phyloP scores from a whole-genome alignment of 306 rosid genomes.

The Vicia faba region DNA sequence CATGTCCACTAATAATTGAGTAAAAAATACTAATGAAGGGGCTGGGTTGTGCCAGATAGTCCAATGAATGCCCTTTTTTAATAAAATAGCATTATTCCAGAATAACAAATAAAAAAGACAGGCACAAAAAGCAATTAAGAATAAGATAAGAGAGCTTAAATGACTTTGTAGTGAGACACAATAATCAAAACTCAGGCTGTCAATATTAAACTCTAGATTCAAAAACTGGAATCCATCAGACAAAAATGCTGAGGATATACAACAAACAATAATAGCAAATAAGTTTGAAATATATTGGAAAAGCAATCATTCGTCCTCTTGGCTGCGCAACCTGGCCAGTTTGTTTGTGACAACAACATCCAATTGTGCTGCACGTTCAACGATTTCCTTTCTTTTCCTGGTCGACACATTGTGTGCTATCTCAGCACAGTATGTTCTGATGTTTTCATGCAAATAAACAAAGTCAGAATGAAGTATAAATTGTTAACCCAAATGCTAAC shows the following conservation, averaged over 20 bases:
- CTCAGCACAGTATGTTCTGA: constrained; percentile 3
- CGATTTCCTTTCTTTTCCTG: constrained; percentile 41
- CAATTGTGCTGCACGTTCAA: constrained; percentile 75
- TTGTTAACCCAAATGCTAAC: neutral
- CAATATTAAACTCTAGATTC: neutral
- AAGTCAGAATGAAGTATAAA: neutral
- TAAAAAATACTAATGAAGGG: too few relatives aligned
- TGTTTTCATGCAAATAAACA: neutral
- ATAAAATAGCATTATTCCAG: too few relatives aligned
- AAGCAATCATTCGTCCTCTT: constrained; percentile 61
- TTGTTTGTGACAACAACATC: constrained; percentile 78
- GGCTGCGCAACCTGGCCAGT: constrained; percentile 79
- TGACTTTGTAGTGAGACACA: neutral
- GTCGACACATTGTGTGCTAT: constrained; percentile 12
- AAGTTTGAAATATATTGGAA: neutral
- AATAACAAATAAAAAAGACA: neutral
- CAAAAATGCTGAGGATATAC: neutral
- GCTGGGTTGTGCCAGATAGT: neutral
- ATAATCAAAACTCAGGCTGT: neutral
- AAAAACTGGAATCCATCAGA: neutral
- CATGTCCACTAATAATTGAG: too few relatives aligned
- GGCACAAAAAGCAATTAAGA: neutral
- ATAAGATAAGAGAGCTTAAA: neutral
- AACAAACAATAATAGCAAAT: constrained; percentile 9
- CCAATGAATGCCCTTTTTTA: too few relatives aligned